Evolutionary conservation across 2,329 filamentous ascomycete species (phyloP), one percentile per base, ranked within the genome.

Genomic region (Blastomyces emzantsi): DNA sequence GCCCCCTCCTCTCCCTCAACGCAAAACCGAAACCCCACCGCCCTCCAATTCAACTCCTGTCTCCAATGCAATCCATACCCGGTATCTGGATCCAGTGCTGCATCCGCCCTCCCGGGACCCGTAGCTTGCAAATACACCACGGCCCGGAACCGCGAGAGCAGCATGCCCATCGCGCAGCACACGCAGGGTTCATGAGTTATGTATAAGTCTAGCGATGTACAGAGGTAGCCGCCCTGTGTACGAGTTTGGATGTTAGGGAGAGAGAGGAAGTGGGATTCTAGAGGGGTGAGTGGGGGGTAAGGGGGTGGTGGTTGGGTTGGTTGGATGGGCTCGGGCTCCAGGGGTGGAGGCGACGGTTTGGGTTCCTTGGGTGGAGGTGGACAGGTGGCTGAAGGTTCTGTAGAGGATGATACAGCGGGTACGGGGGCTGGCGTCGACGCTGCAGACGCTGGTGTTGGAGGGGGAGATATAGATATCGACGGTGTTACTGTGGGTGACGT

Each of bases 81-180:
- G 80, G 73, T 52, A 70, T 68, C 63, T 11, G 61, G 60, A 60
- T 66, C 65, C 39, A 68, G 59, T 9, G 64, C 60, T 17, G 65
- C 64, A 15, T 61, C 47, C 19, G 22, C 65, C 28, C 61, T 61
- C 67, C 85, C 79, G 89, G 96, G 94, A 63, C 90, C 85, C 66
- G 87, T 86, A 0, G 63, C 54, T 3, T 73, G 69, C 0, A 72
- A 70, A 76, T 96, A 96, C 49, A 96, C 83, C 61, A 92, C 89
- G 62, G 89, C 87, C 55, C 90, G 87, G 82, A 99, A 96, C 60
- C 94, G 86, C 9, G 93, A 97, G 73, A 97, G 92, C 28, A 97
- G 82, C 69, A 97, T 89, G 1, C 90, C 94, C 94, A 97, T 97
- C 45, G 90, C 91, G 77, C 94, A 99, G 85, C 96, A 95, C 65